These are phyloP conservation scores for Cymbopogon citratus DNA, from an alignment of 176 grass and related monocot genomes.

Conservation along the genomic window DNA sequence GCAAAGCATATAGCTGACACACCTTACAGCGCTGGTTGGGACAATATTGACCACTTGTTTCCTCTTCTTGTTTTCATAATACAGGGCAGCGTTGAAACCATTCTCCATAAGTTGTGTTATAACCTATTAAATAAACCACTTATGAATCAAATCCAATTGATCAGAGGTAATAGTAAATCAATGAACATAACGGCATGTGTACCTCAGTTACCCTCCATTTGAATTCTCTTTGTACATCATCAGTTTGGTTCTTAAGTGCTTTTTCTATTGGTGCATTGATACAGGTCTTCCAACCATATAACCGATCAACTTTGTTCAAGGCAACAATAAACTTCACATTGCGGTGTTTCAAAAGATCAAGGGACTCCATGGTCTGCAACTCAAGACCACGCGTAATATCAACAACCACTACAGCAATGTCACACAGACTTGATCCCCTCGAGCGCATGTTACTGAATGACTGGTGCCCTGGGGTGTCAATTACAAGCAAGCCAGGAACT, in stretches of 20 bases:
- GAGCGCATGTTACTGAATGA: constrained; percentile 65
- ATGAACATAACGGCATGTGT: background rate
- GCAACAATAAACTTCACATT: constrained; percentile 58
- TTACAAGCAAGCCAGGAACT: constrained; percentile 66
- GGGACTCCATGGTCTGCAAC: constrained; percentile 60
- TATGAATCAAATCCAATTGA: background rate
- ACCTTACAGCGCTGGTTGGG: constrained; percentile 68
- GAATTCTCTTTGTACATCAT: constrained; percentile 47
- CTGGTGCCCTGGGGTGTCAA: constrained; percentile 70
- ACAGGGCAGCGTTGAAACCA: constrained; percentile 56
- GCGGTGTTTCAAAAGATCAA: constrained; percentile 45
- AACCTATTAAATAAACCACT: constrained; percentile 23
- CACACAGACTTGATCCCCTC: constrained; percentile 66
- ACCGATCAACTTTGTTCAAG: constrained; percentile 71
- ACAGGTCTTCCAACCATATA: constrained; percentile 61
- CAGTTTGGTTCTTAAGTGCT: constrained; percentile 33
- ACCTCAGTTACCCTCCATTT: constrained; percentile 64
- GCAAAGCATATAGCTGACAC: background rate
- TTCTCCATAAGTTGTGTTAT: constrained; percentile 45
- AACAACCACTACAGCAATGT: constrained; percentile 57
- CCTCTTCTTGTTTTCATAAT: constrained; percentile 63
- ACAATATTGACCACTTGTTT: constrained; percentile 64
- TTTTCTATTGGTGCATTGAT: constrained; percentile 49
- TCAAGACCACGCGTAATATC: constrained; percentile 68
- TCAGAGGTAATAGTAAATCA: background rate